phyloP scores from a whole-genome alignment of 164 flowering plant genomes.

The Annona cherimola region DNA sequence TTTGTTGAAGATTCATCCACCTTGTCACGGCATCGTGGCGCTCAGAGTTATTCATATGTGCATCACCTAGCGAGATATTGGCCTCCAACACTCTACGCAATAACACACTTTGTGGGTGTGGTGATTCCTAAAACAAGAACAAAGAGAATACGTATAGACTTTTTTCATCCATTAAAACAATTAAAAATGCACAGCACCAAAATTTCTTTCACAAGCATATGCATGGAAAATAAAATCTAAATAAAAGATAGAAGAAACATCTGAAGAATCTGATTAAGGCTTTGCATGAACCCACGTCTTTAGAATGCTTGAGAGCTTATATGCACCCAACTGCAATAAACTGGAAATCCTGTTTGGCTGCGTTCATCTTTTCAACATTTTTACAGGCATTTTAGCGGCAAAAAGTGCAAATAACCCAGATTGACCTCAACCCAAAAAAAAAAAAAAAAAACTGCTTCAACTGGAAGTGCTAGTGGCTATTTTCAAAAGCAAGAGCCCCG shows the following conservation, averaged over 20 bases:
- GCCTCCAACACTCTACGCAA: constrained; percentile 51
- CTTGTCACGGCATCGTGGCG: constrained; percentile 27
- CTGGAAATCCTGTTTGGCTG: too few species aligned
- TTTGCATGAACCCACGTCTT: neutral
- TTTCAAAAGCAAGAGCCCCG: too few species aligned
- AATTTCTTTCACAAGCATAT: neutral
- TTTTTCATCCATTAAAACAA: neutral
- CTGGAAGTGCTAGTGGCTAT: too few species aligned
- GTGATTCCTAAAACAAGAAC: constrained; percentile 49
- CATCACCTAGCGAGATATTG: constrained; percentile 49
- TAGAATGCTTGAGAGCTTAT: too few species aligned
- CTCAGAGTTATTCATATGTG: constrained; percentile 34
- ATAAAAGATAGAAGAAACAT: neutral
- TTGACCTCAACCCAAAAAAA: too few species aligned
- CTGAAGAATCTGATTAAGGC: neutral
- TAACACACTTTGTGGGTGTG: constrained; percentile 74
- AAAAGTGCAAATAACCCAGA: too few species aligned
- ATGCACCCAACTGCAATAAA: too few species aligned
- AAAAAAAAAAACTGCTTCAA: too few species aligned
- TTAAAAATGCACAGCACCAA: neutral
- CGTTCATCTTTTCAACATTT: too few species aligned
- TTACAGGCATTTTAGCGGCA: too few species aligned
- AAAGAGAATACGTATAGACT: neutral
- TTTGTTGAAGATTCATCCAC: constrained; percentile 77
- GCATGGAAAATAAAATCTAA: neutral